phyloP scores from a whole-genome alignment of 129 eudicot species.

The Pseudognaphalium luteoalbum region DNA sequence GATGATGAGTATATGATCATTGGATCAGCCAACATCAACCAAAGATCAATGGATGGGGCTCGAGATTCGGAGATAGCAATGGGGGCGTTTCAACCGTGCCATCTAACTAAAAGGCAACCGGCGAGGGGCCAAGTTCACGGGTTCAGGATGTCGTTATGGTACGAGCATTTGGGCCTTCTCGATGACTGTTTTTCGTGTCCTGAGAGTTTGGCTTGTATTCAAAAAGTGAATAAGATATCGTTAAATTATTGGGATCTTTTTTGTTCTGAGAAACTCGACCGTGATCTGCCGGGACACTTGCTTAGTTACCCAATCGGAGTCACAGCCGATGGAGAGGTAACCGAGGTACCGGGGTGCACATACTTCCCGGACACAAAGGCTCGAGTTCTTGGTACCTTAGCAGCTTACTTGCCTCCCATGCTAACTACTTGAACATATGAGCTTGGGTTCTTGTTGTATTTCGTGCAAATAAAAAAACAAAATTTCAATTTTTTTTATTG shows the following conservation, averaged over 20 bases:
- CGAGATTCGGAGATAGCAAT: conserved; percentile 89
- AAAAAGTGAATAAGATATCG: conserved; percentile 51
- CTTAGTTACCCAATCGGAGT: conserved; percentile 65
- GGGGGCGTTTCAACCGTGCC: conserved; percentile 87
- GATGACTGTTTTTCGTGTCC: conserved; percentile 51
- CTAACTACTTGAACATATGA: conserved; percentile 46
- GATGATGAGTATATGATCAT: conserved; percentile 84
- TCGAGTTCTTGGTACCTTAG: conserved; percentile 50
- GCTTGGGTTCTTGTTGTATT: neutral
- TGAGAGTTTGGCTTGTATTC: conserved; percentile 45
- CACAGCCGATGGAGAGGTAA: conserved; percentile 52
- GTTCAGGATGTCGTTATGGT: conserved; percentile 79
- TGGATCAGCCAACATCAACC: conserved; percentile 85
- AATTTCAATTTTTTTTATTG: neutral
- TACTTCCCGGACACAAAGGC: conserved; percentile 78
- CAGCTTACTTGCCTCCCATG: conserved; percentile 56
- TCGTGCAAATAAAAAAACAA: neutral
- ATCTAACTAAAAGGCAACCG: conserved; percentile 43
- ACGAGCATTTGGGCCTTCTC: conserved; percentile 73
- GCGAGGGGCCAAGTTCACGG: conserved; percentile 75
- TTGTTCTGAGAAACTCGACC: conserved; percentile 43
- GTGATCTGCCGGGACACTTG: conserved; percentile 65
- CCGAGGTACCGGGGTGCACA: conserved; percentile 54
- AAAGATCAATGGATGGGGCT: conserved; percentile 84
- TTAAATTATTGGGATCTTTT: conserved; percentile 60